Base-by-base conservation (phyloP, 176 grass and related monocot species). In the Themeda triandra region DNA sequence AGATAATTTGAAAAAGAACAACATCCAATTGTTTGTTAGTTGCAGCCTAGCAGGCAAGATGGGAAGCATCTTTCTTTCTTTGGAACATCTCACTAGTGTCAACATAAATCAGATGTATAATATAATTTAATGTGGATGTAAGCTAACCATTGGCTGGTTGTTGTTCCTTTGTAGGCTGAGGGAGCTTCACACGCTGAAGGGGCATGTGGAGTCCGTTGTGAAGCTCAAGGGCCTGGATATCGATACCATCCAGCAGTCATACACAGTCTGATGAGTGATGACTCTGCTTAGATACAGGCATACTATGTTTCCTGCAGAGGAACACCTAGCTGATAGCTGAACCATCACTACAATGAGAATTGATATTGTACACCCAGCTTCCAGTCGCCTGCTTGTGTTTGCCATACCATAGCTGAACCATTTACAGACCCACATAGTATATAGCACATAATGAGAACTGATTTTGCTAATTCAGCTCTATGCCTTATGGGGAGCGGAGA, bases 221-320 rank as follows among this genome's bases (percentile, higher is more conserved):
- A 75, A 75, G 73, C 48, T 75, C 4, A 75, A 75, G 73, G 73
- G 73, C 29, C 48, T 75, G 18, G 73, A 75, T 29, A 75, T 75
- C 46, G 73, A 75, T 10, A 75, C 73, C 48, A 56, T 75, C 48
- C 73, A 75, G 73, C 73, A 56, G 48, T 75, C 73, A 1, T 75
- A 75, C 48, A 75, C 73, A n/a, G 48, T 75, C 12, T 49, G 30
- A 69, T 15, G 29, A 53, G 33, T 35, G n/a, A 7, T 40, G 0
- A 10, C 40, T 2, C 8, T 7, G 24, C 1, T 35, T n/a, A 0
- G 51, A 1, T 68, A 49, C 13, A 6, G 29, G 42, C 30, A 13
- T 31, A 10, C 40, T 15, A 0, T 42, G 6, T 54, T 48, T 48
- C 7, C 3, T 0, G 25, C 8, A 30, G 3, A 73, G 24, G 25